A percentile compares a stretch with the other conserved stretches of the same genome.
Conservation (phyloP, 306 rosid species). For the Malus sieversii region DNA sequence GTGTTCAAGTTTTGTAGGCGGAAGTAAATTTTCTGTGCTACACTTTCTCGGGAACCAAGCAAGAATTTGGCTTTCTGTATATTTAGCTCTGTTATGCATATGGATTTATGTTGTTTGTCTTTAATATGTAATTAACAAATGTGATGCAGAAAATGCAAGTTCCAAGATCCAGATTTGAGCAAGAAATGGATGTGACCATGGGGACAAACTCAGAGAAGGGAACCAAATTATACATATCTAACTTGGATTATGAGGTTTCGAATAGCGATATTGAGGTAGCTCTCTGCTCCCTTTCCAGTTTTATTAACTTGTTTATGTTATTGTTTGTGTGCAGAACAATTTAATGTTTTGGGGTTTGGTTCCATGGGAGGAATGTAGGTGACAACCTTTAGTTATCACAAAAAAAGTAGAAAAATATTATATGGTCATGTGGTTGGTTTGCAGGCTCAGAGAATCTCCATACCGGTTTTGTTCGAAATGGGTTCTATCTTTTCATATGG, state of each 20-base stretch:
- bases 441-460: not conserved
- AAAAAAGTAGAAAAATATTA: not conserved
- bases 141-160: conserved; percentile 5
- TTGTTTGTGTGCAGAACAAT: not conserved
- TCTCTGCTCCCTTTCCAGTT: not conserved
- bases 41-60: not conserved
- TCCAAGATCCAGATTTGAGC: not conserved
- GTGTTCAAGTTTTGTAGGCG: not conserved
- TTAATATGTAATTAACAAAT: not conserved
- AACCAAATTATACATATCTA: conserved; percentile 33
- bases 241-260: conserved; percentile 31
- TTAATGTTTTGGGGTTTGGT: not conserved
- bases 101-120: not conserved
- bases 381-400: not conserved
- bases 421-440: not conserved
- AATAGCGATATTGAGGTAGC: conserved; percentile 28
- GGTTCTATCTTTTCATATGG: not conserved
- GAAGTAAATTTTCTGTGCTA: not conserved
- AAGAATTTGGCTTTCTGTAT: not conserved
- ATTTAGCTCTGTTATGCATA: not conserved
- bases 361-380: not conserved
- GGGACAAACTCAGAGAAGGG: conserved; percentile 2
- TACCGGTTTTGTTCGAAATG: not conserved
- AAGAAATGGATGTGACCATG: not conserved
- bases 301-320: not conserved